A percentile compares a stretch with the other conserved stretches of the same genome.
Conservation (phyloP, 805 yeast genomes). For the Ogataea philodendri region DNA sequence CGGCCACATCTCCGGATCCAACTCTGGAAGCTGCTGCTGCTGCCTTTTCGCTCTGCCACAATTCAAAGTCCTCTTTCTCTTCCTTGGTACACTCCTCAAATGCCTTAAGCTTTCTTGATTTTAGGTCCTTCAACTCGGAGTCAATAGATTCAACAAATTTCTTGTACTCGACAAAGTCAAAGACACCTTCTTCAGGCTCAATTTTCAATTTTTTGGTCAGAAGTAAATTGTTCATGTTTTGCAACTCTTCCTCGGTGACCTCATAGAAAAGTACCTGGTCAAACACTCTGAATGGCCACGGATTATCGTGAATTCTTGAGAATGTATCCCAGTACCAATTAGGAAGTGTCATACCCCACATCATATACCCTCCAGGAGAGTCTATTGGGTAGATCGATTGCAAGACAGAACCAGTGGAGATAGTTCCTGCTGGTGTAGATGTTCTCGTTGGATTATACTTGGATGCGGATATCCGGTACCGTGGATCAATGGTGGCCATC, state of each 20-base stretch:
- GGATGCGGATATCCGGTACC: conserved; percentile 86
- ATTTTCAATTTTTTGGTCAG: conserved; percentile 31
- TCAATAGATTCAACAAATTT: conserved; percentile 30
- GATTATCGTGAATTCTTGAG: conserved; percentile 50
- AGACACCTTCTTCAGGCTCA: conserved; percentile 29
- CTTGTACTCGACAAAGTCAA: conserved; percentile 35
- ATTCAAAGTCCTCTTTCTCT: conserved; percentile 58
- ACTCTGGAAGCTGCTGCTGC: conserved; percentile 37
- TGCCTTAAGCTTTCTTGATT: conserved; percentile 55
- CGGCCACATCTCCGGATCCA: conserved; percentile 2
- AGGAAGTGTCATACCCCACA: conserved; percentile 94
- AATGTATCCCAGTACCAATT: conserved; percentile 90
- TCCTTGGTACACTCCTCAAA: conserved; percentile 77
- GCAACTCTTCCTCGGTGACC: conserved; percentile 33
- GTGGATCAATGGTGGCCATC: conserved; percentile 96
- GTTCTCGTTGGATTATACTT: conserved; percentile 97
- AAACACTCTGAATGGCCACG: conserved; percentile 90
- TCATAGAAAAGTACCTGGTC: conserved; percentile 72
- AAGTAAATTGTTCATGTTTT: conserved; percentile 29
- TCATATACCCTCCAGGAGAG: conserved; percentile 97
- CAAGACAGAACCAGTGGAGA: conserved; percentile 97
- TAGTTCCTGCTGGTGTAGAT: conserved; percentile 93
- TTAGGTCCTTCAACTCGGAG: conserved; percentile 26
- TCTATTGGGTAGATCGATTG: conserved; percentile 98
- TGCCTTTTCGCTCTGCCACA: conserved; percentile 42